Conservation (phyloP, 2,329 filamentous ascomycete species). For the Dactylellina sp. region DNA sequence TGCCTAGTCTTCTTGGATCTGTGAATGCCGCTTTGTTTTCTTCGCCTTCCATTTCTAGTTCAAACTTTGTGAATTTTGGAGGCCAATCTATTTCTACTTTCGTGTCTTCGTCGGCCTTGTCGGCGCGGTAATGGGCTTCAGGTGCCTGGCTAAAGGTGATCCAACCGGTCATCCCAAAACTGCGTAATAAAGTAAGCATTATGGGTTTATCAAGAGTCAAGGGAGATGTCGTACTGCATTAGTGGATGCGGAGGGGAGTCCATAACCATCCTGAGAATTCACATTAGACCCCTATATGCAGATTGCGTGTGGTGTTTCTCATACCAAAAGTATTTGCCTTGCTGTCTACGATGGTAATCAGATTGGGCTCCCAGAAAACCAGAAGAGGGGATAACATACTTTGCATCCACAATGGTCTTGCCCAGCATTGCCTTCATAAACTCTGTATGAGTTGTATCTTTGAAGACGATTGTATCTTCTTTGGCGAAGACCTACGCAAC, state of each 20-base stretch:
- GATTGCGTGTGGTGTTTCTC: slow-evolving; percentile 52
- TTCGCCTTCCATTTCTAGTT: slow-evolving; percentile 64
- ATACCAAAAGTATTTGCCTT: slow-evolving; percentile 96
- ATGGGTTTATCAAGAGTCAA: slow-evolving; percentile 63
- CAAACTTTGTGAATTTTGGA: slow-evolving; percentile 88
- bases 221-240: slow-evolving; percentile 78
- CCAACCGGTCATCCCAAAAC: slow-evolving; percentile 73
- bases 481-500: slow-evolving; percentile 69
- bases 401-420: slow-evolving; percentile 72
- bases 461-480: slow-evolving; percentile 88
- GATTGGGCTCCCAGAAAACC: slow-evolving; percentile 60
- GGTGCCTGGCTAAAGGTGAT: slow-evolving; percentile 84
- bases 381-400: slow-evolving; percentile 11
- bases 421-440: slow-evolving; percentile 80
- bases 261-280: slow-evolving; percentile 74
- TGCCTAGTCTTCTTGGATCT: slow-evolving; percentile 81
- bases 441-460: slow-evolving; percentile 81
- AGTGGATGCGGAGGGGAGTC: slow-evolving; percentile 82
- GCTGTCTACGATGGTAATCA: slow-evolving; percentile 70
- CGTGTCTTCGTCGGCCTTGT: slow-evolving; percentile 61
- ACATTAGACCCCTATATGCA: slow-evolving; percentile 61
- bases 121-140: slow-evolving; percentile 82
- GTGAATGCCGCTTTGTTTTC: slow-evolving; percentile 76
- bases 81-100: slow-evolving; percentile 73
- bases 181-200: slow-evolving; percentile 37